phyloP scores from a whole-genome alignment of 164 flowering plant species.

The Santalum album region DNA sequence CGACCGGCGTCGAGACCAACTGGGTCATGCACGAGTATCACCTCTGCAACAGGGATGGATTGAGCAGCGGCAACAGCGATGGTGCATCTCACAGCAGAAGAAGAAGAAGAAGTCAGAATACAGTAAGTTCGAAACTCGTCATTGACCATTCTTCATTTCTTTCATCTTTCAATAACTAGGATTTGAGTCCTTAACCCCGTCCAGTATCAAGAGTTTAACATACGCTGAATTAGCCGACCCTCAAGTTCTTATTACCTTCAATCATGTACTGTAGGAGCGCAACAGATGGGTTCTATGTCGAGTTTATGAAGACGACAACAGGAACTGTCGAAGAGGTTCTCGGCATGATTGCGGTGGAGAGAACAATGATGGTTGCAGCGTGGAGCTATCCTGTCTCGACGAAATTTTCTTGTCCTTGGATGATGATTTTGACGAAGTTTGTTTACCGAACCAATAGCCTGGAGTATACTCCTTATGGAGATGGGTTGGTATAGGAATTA shows the following conservation, averaged over 20 bases:
- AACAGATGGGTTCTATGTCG: constrained; percentile 25
- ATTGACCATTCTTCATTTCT: too few species aligned
- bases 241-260: background rate
- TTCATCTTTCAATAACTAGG: too few species aligned
- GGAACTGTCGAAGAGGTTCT: background rate
- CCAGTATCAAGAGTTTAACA: too few species aligned
- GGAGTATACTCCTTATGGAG: too few species aligned
- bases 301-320: constrained; percentile 21
- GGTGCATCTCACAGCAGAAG: background rate
- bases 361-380: background rate
- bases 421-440: background rate
- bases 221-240: too few species aligned
- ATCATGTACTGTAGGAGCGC: constrained; percentile 13
- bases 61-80: too few species aligned
- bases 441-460: background rate
- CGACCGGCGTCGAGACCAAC: constrained; percentile 15
- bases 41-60: constrained; percentile 10
- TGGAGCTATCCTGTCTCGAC: background rate
- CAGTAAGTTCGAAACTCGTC: too few species aligned
- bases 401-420: background rate
- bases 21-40: constrained; percentile 43
- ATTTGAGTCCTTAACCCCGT: too few species aligned
- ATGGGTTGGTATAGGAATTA: too few species aligned
- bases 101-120: background rate
- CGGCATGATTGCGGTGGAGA: background rate